These are phyloP conservation scores for Fusarium brachygibbosum DNA, from an alignment of 2,329 filamentous ascomycete species.

Conservation along the genomic window DNA sequence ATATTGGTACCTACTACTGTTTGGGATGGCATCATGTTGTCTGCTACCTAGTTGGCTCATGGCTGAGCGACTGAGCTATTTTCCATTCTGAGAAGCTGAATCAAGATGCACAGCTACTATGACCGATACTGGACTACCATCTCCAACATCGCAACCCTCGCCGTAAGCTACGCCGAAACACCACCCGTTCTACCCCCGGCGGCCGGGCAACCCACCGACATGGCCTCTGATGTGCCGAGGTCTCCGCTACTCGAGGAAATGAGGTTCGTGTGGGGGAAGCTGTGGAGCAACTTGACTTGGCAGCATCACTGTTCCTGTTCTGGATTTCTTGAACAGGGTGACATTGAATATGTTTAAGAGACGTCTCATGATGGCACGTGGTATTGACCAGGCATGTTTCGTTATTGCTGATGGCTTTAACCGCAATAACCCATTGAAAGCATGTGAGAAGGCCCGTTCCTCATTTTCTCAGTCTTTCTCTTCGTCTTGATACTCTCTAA, in stretches of 20 bases:
- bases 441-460: conserved; percentile 36
- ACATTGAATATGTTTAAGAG: not conserved
- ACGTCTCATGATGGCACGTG: conserved; percentile 14
- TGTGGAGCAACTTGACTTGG: conserved; percentile 14
- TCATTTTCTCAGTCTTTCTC: conserved; percentile 4
- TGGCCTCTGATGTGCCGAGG: conserved; percentile 45
- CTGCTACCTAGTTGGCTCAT: not conserved
- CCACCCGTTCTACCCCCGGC: conserved; percentile 35
- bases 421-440: not conserved
- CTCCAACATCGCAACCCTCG: conserved; percentile 33
- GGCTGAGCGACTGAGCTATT: not conserved
- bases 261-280: conserved; percentile 38
- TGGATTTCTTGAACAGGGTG: conserved; percentile 14
- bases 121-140: not conserved
- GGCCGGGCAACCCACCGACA: conserved; percentile 47
- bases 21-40: not conserved
- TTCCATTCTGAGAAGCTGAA: not conserved
- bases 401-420: not conserved
- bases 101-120: not conserved
- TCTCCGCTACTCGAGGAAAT: conserved; percentile 41
- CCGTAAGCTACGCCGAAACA: conserved; percentile 47
- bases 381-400: not conserved
- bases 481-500: not conserved
- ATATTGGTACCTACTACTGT: not conserved
- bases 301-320: conserved; percentile 29